Base-by-base conservation (phyloP, 768 basidiomycete genomes). In the Macrolepiota dolichaula region DNA sequence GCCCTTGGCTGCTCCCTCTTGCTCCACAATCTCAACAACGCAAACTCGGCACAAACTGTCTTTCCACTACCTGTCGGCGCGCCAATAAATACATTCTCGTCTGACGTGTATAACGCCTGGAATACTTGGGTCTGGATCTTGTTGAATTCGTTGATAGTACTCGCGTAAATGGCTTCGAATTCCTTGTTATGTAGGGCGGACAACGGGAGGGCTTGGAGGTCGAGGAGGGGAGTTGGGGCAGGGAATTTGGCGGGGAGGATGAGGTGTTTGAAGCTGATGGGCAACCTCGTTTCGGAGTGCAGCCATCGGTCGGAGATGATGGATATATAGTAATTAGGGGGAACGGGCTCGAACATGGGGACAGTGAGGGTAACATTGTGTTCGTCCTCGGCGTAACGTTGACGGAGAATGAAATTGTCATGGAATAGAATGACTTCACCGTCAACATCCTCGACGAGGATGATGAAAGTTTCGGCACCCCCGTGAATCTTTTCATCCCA, bases 71-170 rank as follows among this genome's bases (percentile, higher is more conserved):
- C 96, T 0, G 97, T 95, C 0, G 97, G 96, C 0, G 96, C 97
- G 19, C 95, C 96, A 59, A 99, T 87, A 70, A 98, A 96, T 44
- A 96, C 89, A 67, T 96, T 98, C 69, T 98, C 97, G 68, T 98
- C 96, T 0, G 94, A 88, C 0, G 92, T 94, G 72, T 98, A 99
- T 0, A 99, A 80, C 0, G 96, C 96, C 67, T 98, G 95, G 88
- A 99, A 98, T 49, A 97, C 96, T 74, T 98, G 97, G 0, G 94
- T 98, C 71, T 98, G 97, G 63, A 98, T 98, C 75, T 98, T 99
- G 84, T 98, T 98, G 81, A 98, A 98, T 0, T 85, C 87, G 63
- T 86, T 81, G 64, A 98, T 87, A 0, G 85, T 85, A 17, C 82
- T 84, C 0, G 86, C 84, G 72, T 98, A 99, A 46, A 98, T 84